phyloP scores from a whole-genome alignment of 1,284 basidiomycete genomes.

The Pseudozyma hubeiensis region DNA sequence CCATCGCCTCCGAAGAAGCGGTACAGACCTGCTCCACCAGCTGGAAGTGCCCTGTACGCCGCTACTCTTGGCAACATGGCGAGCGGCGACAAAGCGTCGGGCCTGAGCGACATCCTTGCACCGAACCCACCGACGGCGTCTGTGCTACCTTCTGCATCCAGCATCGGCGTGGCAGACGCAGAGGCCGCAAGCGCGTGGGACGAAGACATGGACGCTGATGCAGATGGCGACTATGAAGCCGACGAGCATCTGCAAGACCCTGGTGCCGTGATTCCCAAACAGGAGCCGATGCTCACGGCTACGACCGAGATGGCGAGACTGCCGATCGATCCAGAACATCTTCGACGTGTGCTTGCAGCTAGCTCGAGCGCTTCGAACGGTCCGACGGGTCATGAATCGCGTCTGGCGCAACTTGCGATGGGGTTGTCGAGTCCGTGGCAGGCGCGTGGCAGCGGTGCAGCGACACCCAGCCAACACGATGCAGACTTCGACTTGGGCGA shows the following conservation, averaged over 20 bases:
- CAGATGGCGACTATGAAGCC: constrained; percentile 38
- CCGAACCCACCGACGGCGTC: not conserved
- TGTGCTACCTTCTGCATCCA: not conserved
- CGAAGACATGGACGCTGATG: constrained; percentile 19
- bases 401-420: constrained; percentile 4
- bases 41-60: constrained; percentile 18
- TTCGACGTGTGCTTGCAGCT: constrained; percentile 28
- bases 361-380: constrained; percentile 13
- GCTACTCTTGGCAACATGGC: constrained; percentile 3
- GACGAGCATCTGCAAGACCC: constrained; percentile 11
- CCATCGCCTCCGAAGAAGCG: constrained; percentile 33
- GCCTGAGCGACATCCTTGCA: not conserved
- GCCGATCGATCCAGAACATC: constrained; percentile 28
- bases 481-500: constrained; percentile 19
- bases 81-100: not conserved
- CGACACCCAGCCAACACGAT: constrained; percentile 19
- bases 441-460: constrained; percentile 2
- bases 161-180: not conserved
- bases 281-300: not conserved
- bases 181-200: constrained; percentile 7
- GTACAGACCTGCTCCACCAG: constrained; percentile 8
- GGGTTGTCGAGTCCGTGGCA: constrained; percentile 10
- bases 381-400: not conserved
- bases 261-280: not conserved
- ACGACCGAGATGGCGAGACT: constrained; percentile 14